Conservation (phyloP, 306 rosid genomes). For the Trichosanthes cucumerina region DNA sequence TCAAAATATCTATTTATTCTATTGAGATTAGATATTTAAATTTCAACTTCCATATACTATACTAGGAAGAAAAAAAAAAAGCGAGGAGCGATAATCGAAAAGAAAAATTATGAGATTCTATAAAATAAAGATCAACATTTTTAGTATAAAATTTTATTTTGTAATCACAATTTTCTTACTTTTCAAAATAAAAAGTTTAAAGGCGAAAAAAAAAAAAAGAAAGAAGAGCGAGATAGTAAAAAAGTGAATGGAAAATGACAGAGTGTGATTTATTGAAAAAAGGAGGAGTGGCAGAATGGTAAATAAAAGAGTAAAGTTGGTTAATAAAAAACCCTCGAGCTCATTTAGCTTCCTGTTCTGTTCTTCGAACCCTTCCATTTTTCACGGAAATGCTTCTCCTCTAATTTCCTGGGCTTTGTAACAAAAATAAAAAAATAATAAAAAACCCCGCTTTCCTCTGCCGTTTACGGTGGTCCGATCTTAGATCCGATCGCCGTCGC, state of each 20-base stretch:
- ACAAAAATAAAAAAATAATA: too few relatives aligned
- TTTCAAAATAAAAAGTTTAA: neutral
- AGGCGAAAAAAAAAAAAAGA: neutral
- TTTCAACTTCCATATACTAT: too few relatives aligned
- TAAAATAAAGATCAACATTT: neutral
- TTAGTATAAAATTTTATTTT: neutral
- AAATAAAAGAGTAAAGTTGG: neutral
- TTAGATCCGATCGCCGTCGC: constrained; percentile 23
- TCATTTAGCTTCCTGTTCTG: neutral
- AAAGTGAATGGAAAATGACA: neutral
- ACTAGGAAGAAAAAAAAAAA: too few relatives aligned
- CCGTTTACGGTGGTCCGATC: neutral
- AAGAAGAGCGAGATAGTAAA: neutral
- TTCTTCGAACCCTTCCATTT: neutral
- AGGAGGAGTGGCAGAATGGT: constrained; percentile 29
- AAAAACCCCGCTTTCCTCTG: neutral
- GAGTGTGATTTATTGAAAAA: neutral
- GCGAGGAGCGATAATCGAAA: neutral
- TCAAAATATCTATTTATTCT: too few relatives aligned
- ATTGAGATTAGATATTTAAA: too few relatives aligned
- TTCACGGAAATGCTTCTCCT: neutral
- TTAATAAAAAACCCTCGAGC: neutral
- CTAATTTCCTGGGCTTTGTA: constrained; percentile 9
- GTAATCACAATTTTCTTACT: neutral
- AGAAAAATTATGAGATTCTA: neutral